Base-by-base conservation (phyloP, 2,329 filamentous ascomycete species). In the Paracamarosporium sp. region DNA sequence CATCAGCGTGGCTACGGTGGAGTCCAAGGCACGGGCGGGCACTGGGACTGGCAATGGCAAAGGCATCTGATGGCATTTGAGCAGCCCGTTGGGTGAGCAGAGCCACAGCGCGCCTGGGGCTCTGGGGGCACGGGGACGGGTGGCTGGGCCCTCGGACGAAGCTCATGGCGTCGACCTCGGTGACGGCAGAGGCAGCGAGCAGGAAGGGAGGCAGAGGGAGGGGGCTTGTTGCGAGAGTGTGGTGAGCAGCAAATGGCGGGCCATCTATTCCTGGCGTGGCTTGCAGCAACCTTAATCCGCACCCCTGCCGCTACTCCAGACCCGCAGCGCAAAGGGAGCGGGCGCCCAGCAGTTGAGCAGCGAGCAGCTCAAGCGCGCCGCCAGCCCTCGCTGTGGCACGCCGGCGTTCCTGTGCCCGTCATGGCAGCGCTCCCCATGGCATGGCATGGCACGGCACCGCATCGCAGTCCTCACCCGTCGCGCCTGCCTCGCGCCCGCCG, bases 211-310 rank as follows among this genome's bases (percentile, higher is more conserved):
- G 54, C 43, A 53, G 56, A 45, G n/a, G 22, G 44, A 28, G 25
- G 27, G n/a, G 50, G 55, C 50, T 41, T 35, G 31, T 27, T 38
- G 33, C 52, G 35, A 47, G 56, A 46, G 59, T 71, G 71, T 72
- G 71, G 71, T 74, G 71, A 74, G 72, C 68, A 66, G 41, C 46
- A 52, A 70, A 55, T 62, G 50, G 66, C 64, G 56, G 65, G 60
- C 53, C 69, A 66, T 67, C 73, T 75, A 75, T 74, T 75, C 68
- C 68, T 71, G 73, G 72, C 61, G 73, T 75, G 73, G 73, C 73
- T 74, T 75, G 72, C 73, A 75, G 50, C 65, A 73, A 69, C 68
- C 67, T 74, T 71, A 74, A 73, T 69, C 57, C 36, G 13, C 55
- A 71, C 65, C 72, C 72, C 67, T 72, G 71, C 59, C 58, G 41